Conservation (phyloP, 768 basidiomycete genomes). For the Podaxis sp. region DNA sequence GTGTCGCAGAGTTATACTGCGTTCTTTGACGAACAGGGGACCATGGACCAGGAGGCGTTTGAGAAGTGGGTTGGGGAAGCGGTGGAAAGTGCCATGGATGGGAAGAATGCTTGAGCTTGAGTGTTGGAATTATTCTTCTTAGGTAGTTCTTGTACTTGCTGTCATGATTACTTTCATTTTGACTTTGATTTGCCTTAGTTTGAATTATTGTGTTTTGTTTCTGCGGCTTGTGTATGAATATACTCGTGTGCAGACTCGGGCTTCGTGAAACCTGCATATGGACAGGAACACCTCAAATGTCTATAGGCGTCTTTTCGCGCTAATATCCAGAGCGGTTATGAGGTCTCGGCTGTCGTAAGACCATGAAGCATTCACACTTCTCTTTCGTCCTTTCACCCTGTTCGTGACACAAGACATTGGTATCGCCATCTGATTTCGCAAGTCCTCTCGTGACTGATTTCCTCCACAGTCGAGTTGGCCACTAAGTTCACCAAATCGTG, state of each 20-base stretch:
- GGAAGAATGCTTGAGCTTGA: constrained; percentile 40
- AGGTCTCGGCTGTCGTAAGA: no score
- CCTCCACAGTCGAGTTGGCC: no score
- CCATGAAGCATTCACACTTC: no score
- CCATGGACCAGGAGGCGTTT: constrained; percentile 70
- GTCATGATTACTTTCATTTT: neutral
- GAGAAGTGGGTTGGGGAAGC: constrained; percentile 75
- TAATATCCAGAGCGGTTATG: no score
- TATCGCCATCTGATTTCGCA: no score
- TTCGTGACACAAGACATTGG: no score
- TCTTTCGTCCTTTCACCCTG: no score
- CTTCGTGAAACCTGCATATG: neutral
- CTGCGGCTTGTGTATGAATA: constrained; percentile 5
- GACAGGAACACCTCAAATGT: neutral
- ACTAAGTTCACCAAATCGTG: no score
- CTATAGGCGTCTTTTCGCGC: neutral
- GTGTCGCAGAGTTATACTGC: constrained; percentile 56
- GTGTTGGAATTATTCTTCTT: neutral
- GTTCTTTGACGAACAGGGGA: constrained; percentile 81
- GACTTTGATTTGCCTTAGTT: neutral
- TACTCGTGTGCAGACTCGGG: neutral
- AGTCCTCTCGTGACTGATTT: no score
- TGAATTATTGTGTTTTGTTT: neutral
- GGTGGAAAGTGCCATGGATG: constrained; percentile 71
- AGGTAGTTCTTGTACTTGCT: neutral